A percentile compares a stretch with the other conserved stretches of the same genome.
Conservation (phyloP, 768 basidiomycete genomes). For the Auriscalpium orientale region DNA sequence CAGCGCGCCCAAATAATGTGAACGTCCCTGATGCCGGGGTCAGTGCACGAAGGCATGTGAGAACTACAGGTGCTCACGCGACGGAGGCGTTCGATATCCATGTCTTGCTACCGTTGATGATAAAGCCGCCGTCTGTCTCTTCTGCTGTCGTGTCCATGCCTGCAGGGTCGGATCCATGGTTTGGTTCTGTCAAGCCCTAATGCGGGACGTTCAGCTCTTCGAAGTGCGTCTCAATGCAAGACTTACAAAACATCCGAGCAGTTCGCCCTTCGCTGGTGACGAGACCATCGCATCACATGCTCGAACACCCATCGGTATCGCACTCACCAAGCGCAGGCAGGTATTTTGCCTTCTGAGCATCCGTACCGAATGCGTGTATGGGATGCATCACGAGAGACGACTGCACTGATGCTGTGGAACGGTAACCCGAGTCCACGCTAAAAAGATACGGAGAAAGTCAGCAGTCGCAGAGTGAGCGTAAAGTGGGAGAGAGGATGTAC, state of each 20-base stretch:
- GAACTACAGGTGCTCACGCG: constrained; percentile 39
- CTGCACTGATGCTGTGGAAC: constrained; percentile 92
- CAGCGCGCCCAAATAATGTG: constrained; percentile 94
- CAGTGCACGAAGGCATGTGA: constrained; percentile 3
- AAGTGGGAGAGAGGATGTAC: constrained; percentile 30
- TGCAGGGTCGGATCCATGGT: constrained; percentile 95
- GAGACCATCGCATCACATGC: too few species aligned
- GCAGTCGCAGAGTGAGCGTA: not conserved
- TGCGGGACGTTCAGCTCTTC: not conserved
- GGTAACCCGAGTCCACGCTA: constrained; percentile 94
- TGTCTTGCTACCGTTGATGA: constrained; percentile 88
- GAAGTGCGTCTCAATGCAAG: not conserved
- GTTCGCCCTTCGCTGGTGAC: constrained; percentile 65
- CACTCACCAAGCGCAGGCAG: constrained; percentile 70
- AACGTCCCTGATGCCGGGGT: constrained; percentile 48
- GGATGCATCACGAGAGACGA: constrained; percentile 96
- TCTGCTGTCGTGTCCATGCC: constrained; percentile 94
- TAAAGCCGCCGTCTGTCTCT: constrained; percentile 78
- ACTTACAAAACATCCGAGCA: constrained; percentile 89
- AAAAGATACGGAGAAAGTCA: not conserved
- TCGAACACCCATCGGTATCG: not conserved
- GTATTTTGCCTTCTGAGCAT: constrained; percentile 86
- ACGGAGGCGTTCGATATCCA: constrained; percentile 96
- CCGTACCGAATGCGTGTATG: constrained; percentile 80
- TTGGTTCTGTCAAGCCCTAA: constrained; percentile 92